Percentiles rank a stretch among this genome's conserved stretches.
phyloP scores from a whole-genome alignment of 768 basidiomycete species.

The Trametes cinnabarina region DNA sequence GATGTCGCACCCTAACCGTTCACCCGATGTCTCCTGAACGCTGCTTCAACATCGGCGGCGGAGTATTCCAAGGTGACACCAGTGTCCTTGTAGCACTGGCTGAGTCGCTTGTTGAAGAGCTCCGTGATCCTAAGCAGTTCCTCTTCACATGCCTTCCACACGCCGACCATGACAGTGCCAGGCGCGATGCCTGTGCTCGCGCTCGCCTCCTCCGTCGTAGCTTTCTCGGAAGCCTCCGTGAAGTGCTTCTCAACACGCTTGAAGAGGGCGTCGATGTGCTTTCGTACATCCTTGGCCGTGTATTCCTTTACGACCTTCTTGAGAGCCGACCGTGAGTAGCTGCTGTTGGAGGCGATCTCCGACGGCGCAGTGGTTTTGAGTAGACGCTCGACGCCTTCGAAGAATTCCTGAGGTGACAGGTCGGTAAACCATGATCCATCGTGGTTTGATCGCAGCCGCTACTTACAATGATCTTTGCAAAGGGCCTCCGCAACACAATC shows the following conservation, averaged over 20 bases:
- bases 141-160: slow-evolving; percentile 90
- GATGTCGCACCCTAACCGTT: slow-evolving; percentile 20
- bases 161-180: slow-evolving; percentile 71
- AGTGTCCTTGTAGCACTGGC: slow-evolving; percentile 75
- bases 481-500: slow-evolving; percentile 81
- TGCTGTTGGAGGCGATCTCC: slow-evolving; percentile 72
- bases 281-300: slow-evolving; percentile 84
- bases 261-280: slow-evolving; percentile 80
- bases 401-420: slow-evolving; percentile 71
- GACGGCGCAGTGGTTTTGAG: slow-evolving; percentile 74
- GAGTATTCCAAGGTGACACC: slow-evolving; percentile 75
- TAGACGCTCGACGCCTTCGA: slow-evolving; percentile 88
- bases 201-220: slow-evolving; percentile 52
- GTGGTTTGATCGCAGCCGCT: background rate
- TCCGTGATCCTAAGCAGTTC: slow-evolving; percentile 75
- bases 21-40: slow-evolving; percentile 67
- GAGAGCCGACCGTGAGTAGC: slow-evolving; percentile 73
- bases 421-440: background rate
- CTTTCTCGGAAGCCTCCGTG: slow-evolving; percentile 72
- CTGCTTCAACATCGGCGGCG: slow-evolving; percentile 67
- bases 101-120: slow-evolving; percentile 63
- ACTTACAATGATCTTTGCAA: slow-evolving; percentile 82
- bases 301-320: slow-evolving; percentile 86
- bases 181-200: slow-evolving; percentile 48
- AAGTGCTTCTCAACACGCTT: slow-evolving; percentile 97